A percentile compares a stretch with the other conserved stretches of the same genome.
Evolutionary conservation across 441 rosid species (phyloP).

Genomic region (Aquilaria agallochum): DNA sequence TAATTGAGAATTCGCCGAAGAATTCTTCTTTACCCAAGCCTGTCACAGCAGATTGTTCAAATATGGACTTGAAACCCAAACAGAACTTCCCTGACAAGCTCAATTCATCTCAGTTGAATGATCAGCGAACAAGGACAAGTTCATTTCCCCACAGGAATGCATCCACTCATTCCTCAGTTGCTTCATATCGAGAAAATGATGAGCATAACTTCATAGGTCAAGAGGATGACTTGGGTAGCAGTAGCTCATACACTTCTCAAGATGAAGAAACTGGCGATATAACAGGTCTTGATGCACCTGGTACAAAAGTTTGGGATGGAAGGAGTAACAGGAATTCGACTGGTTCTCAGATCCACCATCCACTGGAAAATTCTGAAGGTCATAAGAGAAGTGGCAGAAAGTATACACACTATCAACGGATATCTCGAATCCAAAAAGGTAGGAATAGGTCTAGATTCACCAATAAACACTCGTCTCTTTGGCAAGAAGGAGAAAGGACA

Average conservation of each 20-base stretch:
- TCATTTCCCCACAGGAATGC: constrained; percentile 25
- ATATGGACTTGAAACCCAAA: constrained; percentile 26
- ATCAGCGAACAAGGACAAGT: constrained; percentile 26
- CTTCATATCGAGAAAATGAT: constrained; percentile 46
- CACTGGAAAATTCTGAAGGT: constrained; percentile 80
- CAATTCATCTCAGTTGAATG: constrained; percentile 21
- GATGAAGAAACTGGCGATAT: constrained; percentile 72
- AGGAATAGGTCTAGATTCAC: constrained; percentile 71
- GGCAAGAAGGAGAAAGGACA: constrained; percentile 87
- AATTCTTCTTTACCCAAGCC: constrained; percentile 34
- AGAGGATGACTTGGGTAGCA: constrained; percentile 49
- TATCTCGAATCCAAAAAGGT: constrained; percentile 40
- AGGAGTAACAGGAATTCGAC: constrained; percentile 73
- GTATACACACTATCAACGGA: constrained; percentile 44
- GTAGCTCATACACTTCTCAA: constrained; percentile 71
- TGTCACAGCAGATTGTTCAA: constrained; percentile 30
- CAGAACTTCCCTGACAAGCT: constrained; percentile 29
- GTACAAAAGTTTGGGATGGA: constrained; percentile 98
- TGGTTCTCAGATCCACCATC: constrained; percentile 89
- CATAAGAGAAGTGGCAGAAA: constrained; percentile 51
- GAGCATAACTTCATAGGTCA: constrained; percentile 31
- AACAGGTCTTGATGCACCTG: constrained; percentile 91
- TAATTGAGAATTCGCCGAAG: constrained; percentile 46
- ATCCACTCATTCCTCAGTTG: constrained; percentile 35
- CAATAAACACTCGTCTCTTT: constrained; percentile 40